Evolutionary conservation across 208 protist species (phyloP).

Genomic region (Crithidia mellificae): DNA sequence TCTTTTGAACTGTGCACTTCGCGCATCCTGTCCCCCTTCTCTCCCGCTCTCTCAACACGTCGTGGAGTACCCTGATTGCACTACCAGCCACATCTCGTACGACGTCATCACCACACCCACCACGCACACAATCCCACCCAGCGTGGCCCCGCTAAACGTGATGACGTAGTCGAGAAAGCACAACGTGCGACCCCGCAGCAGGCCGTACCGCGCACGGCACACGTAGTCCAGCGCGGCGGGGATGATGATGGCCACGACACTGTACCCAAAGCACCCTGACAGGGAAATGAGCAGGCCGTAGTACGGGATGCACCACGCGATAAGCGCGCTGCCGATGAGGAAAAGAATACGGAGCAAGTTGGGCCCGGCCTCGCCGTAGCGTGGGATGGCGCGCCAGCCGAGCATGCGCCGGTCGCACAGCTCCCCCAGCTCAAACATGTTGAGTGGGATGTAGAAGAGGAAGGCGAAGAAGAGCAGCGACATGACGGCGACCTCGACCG

Average conservation of each 20-base stretch:
- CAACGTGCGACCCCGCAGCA: constrained; percentile 21
- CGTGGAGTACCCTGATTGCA: constrained; percentile 31
- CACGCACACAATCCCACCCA: constrained; percentile 26
- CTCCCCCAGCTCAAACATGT: constrained; percentile 43
- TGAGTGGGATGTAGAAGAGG: constrained; percentile 43
- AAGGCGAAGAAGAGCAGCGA: constrained; percentile 52
- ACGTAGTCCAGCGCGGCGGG: constrained; percentile 48
- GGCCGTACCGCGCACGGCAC: constrained; percentile 32
- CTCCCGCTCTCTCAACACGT: constrained; percentile 42
- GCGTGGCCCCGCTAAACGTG: constrained; percentile 21
- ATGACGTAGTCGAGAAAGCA: constrained; percentile 41
- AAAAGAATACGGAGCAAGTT: constrained; percentile 41
- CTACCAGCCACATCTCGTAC: constrained; percentile 39
- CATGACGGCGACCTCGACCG: constrained; percentile 34
- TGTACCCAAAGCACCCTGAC: constrained; percentile 36
- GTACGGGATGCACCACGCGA: constrained; percentile 43
- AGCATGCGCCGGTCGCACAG: constrained; percentile 43
- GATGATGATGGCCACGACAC: constrained; percentile 30
- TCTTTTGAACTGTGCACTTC: too few relatives aligned
- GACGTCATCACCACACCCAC: constrained; percentile 33
- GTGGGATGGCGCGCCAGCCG: constrained; percentile 35
- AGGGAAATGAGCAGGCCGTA: constrained; percentile 42
- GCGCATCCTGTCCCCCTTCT: too few relatives aligned
- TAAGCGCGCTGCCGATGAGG: constrained; percentile 22
- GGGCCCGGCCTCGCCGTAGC: constrained; percentile 38